Evolutionary conservation across 805 yeast species (phyloP), one percentile per base, ranked within the genome.

Genomic region (Maudiozyma saulgeensis): DNA sequence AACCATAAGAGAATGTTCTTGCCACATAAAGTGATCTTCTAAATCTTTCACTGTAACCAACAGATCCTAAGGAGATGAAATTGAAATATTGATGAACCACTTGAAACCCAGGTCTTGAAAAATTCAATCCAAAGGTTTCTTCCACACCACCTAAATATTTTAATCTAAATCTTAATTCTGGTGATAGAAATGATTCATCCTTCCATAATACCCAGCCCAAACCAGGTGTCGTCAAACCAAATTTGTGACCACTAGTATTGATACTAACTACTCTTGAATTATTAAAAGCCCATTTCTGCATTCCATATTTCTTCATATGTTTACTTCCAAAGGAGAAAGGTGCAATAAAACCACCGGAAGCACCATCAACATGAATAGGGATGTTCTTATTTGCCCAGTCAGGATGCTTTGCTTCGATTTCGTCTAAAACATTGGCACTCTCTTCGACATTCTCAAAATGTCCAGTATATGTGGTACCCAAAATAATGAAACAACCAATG

Each of bases 401-500:
- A 8, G 67, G 61, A 47, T 63, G 49, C 31, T 55, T 51, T 12
- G 45, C 37, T 63, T 90, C 82, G 56, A 78, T 75, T 49, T 81
- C 79, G 61, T 84, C 90, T 53, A 89, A 71, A n/a, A 83, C 69
- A n/a, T 75, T 64, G 45, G 79, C 65, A 43, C 87, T 80, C 39
- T 71, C 70, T 53, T 69, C 74, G 40, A 89, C 89, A 48, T 84
- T 78, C 65, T 89, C 96, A 68, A 86, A 88, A 45, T 89, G 89
- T 51, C 97, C 97, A 5, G 96, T 89, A 68, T 85, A 89, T 12
- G 97, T 89, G 8, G 96, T 85, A 1, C 97, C 97, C 57, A 89
- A 62, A 60, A 89, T 88, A 21, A 84, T 95, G 68, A 81, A 89
- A 42, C 87, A 78, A 57, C 96, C 96, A 69, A 89, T 88, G 13